A percentile compares a stretch with the other conserved stretches of the same genome.
Evolutionary conservation across 1,139 yeast species (phyloP).

Genomic region (Sugiyamaella neomexicana): DNA sequence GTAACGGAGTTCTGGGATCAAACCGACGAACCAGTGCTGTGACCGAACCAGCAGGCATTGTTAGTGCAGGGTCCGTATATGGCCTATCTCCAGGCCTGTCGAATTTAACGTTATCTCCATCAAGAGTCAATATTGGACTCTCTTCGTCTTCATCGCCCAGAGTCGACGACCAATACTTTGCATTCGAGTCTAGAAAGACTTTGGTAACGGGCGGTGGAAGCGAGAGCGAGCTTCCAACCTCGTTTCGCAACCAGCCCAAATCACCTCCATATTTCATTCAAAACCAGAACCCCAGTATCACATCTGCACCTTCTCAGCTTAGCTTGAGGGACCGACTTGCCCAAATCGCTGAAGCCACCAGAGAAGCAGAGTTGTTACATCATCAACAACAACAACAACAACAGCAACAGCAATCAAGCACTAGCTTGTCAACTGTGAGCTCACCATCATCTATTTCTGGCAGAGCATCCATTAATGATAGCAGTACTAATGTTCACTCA

Average conservation of each 20-base stretch:
- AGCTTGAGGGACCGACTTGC: slow-evolving; percentile 51
- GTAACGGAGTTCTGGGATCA: background rate
- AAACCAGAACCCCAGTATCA: background rate
- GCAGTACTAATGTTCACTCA: slow-evolving; percentile 19
- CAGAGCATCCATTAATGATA: slow-evolving; percentile 14
- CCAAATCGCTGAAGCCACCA: slow-evolving; percentile 75
- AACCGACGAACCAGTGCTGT: slow-evolving; percentile 16
- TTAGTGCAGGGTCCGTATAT: slow-evolving; percentile 8
- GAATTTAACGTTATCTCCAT: slow-evolving; percentile 12
- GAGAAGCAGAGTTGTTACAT: slow-evolving; percentile 61
- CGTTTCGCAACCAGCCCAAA: slow-evolving; percentile 14
- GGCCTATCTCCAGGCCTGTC: slow-evolving; percentile 11
- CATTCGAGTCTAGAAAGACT: slow-evolving; percentile 9
- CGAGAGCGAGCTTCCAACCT: slow-evolving; percentile 11
- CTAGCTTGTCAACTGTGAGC: slow-evolving; percentile 18
- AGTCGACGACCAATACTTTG: slow-evolving; percentile 15
- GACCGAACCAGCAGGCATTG: slow-evolving; percentile 15
- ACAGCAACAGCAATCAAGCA: slow-evolving; percentile 4
- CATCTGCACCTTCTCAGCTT: background rate
- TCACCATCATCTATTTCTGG: slow-evolving; percentile 23
- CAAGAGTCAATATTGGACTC: background rate
- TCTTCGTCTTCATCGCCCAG: slow-evolving; percentile 12
- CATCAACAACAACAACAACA: slow-evolving; percentile 20
- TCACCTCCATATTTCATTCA: slow-evolving; percentile 14
- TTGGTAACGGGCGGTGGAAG: background rate